Percentiles rank a stretch among this genome's conserved stretches.
These are phyloP conservation scores for Pichia sp. DNA, from an alignment of 1,139 yeast genomes.

Conservation along the genomic window DNA sequence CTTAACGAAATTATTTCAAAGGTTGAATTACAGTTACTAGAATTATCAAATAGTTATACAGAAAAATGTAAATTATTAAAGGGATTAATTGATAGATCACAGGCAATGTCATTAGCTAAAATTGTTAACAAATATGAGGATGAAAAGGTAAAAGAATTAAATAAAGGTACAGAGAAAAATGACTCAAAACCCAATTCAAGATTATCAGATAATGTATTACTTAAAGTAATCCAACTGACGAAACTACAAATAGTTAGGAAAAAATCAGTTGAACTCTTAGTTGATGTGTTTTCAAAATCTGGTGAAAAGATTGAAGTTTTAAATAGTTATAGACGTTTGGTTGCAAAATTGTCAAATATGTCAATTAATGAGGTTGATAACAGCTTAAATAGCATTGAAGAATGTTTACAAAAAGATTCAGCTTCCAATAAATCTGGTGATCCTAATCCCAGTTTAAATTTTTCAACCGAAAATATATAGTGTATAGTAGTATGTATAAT, in stretches of 20 bases:
- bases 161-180: slow-evolving; percentile 12
- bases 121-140: slow-evolving; percentile 42
- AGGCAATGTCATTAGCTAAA: slow-evolving; percentile 45
- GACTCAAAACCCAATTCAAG: not conserved
- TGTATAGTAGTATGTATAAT: not conserved
- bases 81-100: slow-evolving; percentile 47
- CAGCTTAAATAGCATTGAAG: slow-evolving; percentile 51
- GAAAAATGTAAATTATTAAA: slow-evolving; percentile 33
- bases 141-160: slow-evolving; percentile 11
- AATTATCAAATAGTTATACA: slow-evolving; percentile 35
- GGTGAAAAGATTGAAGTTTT: slow-evolving; percentile 45
- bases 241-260: slow-evolving; percentile 43
- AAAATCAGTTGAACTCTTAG: slow-evolving; percentile 37
- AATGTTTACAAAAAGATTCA: slow-evolving; percentile 27
- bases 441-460: not conserved
- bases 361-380: slow-evolving; percentile 76
- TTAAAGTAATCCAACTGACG: slow-evolving; percentile 31
- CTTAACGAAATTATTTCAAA: not conserved
- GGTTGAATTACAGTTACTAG: slow-evolving; percentile 22
- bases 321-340: slow-evolving; percentile 73
- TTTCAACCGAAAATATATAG: not conserved
- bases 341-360: slow-evolving; percentile 76
- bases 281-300: slow-evolving; percentile 36
- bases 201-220: not conserved
- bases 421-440: not conserved